A percentile compares a stretch with the other conserved stretches of the same genome.
Evolutionary conservation across 2,329 filamentous ascomycete genomes (phyloP).

Genomic region (Trichoderma aggressivum): DNA sequence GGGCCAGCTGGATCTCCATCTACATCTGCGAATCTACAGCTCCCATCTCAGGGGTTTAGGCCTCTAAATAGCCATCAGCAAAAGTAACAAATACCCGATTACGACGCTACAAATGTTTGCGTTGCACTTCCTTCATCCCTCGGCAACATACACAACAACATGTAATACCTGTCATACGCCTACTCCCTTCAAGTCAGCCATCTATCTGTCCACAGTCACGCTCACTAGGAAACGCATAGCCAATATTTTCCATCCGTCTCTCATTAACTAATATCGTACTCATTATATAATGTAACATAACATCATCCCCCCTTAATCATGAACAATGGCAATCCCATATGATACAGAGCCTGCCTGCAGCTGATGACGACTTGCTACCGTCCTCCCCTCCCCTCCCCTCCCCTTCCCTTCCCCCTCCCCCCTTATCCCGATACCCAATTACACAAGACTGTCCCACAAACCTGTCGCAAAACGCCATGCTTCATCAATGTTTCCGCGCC

Average conservation of each 20-base stretch:
- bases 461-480: conserved; percentile 15
- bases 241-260: not conserved
- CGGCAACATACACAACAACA: not conserved
- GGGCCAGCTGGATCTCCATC: not conserved
- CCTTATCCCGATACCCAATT: conserved; percentile 5
- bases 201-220: not conserved
- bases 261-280: conserved; percentile 20
- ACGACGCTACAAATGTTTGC: conserved; percentile 11
- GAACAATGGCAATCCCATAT: conserved; percentile 14
- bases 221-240: not conserved
- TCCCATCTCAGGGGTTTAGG: not conserved
- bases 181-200: not conserved
- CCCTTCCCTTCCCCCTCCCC: not conserved
- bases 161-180: not conserved
- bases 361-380: not conserved
- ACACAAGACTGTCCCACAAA: conserved; percentile 8
- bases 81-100: not conserved
- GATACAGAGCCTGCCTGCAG: conserved; percentile 11
- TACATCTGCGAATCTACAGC: not conserved
- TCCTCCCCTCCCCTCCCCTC: not conserved
- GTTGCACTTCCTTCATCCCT: conserved; percentile 8
- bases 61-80: not conserved
- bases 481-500: not conserved
- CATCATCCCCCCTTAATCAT: conserved; percentile 15
- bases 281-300: conserved; percentile 19